Percentiles rank a stretch among this genome's conserved stretches.
These are phyloP conservation scores for Exophiala mesophila DNA, from an alignment of 2,329 filamentous ascomycete genomes.

Conservation along the genomic window DNA sequence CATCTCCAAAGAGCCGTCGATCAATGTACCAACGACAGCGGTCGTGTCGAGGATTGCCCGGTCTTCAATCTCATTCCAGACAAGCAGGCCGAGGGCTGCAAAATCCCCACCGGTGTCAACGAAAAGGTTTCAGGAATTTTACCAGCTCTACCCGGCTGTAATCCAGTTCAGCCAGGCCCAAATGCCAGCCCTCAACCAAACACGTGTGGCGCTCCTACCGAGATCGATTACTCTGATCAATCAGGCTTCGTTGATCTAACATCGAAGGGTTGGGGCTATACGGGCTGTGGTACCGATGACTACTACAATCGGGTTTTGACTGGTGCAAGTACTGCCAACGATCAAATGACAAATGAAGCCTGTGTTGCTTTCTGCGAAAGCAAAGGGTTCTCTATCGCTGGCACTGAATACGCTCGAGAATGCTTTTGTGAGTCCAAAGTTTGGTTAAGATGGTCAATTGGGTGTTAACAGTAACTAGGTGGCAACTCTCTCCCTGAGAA, in stretches of 20 bases:
- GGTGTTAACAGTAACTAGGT: slow-evolving; percentile 12
- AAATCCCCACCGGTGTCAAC: slow-evolving; percentile 42
- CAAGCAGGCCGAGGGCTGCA: slow-evolving; percentile 49
- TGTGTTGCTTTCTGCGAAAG: slow-evolving; percentile 31
- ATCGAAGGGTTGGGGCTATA: slow-evolving; percentile 51
- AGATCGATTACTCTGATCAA: slow-evolving; percentile 32
- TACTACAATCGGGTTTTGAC: slow-evolving; percentile 35
- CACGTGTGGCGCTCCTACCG: slow-evolving; percentile 34
- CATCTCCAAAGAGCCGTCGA: slow-evolving; percentile 64
- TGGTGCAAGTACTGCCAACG: slow-evolving; percentile 23
- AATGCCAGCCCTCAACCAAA: slow-evolving; percentile 31
- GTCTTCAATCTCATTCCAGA: slow-evolving; percentile 54
- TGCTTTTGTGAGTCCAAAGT: slow-evolving; percentile 24
- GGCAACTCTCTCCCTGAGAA: slow-evolving; percentile 23
- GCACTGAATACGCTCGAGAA: slow-evolving; percentile 29
- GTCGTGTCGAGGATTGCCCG: slow-evolving; percentile 58
- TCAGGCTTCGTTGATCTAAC: slow-evolving; percentile 43
- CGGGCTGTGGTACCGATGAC: slow-evolving; percentile 56
- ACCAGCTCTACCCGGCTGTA: slow-evolving; percentile 27
- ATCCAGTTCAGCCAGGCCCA: slow-evolving; percentile 27
- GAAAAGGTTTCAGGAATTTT: slow-evolving; percentile 26
- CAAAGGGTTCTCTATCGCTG: slow-evolving; percentile 32
- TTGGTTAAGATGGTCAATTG: no score
- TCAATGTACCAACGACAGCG: slow-evolving; percentile 57
- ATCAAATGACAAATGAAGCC: slow-evolving; percentile 27